Conservation (phyloP, 2,329 filamentous ascomycete genomes). For the Diaporthe velutina region DNA sequence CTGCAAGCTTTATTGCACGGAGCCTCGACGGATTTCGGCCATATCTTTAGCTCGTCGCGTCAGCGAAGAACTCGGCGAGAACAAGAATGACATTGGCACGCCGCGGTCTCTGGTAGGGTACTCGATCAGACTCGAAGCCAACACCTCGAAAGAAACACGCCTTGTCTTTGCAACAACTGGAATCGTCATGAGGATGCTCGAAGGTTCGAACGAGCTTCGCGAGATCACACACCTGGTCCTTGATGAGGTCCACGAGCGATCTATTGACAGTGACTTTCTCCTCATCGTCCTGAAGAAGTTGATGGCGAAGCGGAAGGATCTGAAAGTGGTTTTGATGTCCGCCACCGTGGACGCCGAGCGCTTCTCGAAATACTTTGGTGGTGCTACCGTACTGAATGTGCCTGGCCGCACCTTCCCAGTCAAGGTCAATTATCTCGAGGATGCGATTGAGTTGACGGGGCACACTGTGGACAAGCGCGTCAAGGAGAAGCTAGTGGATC, state of each 20-base stretch:
- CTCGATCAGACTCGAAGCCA: slow-evolving; percentile 92
- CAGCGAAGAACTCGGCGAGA: slow-evolving; percentile 93
- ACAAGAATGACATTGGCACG: slow-evolving; percentile 84
- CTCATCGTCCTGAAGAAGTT: slow-evolving; percentile 91
- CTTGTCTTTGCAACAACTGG: slow-evolving; percentile 91
- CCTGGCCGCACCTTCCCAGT: slow-evolving; percentile 96
- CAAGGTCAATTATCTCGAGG: slow-evolving; percentile 87
- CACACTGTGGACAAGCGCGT: slow-evolving; percentile 70
- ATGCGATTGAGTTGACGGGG: slow-evolving; percentile 89
- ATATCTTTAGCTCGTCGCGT: slow-evolving; percentile 94
- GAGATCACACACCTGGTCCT: slow-evolving; percentile 95
- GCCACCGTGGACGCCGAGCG: slow-evolving; percentile 93
- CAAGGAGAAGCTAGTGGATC: slow-evolving; percentile 68
- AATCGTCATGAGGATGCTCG: slow-evolving; percentile 98
- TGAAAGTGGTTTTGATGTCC: slow-evolving; percentile 97
- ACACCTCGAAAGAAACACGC: slow-evolving; percentile 83
- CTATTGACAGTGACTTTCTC: slow-evolving; percentile 96
- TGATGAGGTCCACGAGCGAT: slow-evolving; percentile 97
- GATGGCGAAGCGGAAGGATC: slow-evolving; percentile 79
- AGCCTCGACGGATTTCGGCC: slow-evolving; percentile 94
- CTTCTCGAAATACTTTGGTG: slow-evolving; percentile 89
- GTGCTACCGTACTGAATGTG: slow-evolving; percentile 88
- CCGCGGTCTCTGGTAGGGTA: slow-evolving; percentile 89
- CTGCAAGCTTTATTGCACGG: slow-evolving; percentile 96
- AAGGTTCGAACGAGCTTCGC: slow-evolving; percentile 85